Conservation (phyloP, 768 basidiomycete genomes). For the Hortiboletus campestris region DNA sequence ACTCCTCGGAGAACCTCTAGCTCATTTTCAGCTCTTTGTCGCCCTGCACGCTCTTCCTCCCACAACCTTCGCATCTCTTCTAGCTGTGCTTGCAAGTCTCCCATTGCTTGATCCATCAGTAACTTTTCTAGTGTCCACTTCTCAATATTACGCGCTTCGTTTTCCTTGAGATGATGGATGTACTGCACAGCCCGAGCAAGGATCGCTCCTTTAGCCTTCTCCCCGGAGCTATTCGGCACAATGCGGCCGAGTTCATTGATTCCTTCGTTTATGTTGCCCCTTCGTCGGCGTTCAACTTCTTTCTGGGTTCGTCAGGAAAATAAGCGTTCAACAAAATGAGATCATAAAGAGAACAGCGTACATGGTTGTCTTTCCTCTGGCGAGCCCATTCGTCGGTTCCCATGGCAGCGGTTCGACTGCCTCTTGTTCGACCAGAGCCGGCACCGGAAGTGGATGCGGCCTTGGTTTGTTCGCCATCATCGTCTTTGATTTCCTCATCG, state of each 20-base stretch:
- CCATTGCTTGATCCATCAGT: slow-evolving; percentile 91
- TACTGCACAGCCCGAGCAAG: slow-evolving; percentile 87
- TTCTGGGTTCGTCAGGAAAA: slow-evolving; percentile 54
- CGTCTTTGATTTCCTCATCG: slow-evolving; percentile 29
- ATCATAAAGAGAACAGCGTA: slow-evolving; percentile 33
- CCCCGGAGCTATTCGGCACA: slow-evolving; percentile 83
- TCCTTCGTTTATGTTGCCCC: slow-evolving; percentile 95
- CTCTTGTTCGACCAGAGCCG: slow-evolving; percentile 43
- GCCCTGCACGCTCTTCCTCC: slow-evolving; percentile 69
- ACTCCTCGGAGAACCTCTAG: slow-evolving; percentile 52
- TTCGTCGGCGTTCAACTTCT: slow-evolving; percentile 94
- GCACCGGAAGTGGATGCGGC: slow-evolving; percentile 26
- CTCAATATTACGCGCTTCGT: slow-evolving; percentile 87
- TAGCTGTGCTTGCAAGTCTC: slow-evolving; percentile 77
- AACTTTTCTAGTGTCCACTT: slow-evolving; percentile 93
- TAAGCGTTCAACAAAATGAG: background rate
- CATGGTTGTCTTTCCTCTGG: slow-evolving; percentile 81
- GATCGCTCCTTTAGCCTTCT: slow-evolving; percentile 88
- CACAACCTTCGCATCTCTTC: slow-evolving; percentile 80
- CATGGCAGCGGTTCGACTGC: slow-evolving; percentile 59
- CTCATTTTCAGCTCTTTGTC: slow-evolving; percentile 64
- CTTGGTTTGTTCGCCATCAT: slow-evolving; percentile 26
- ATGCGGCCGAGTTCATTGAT: slow-evolving; percentile 90
- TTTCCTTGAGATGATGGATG: slow-evolving; percentile 88
- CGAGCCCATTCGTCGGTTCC: slow-evolving; percentile 77